Percentiles rank a stretch among this genome's conserved stretches.
These are phyloP conservation scores for Aureobasidium musti DNA, from an alignment of 2,329 filamentous ascomycete genomes.

Conservation along the genomic window DNA sequence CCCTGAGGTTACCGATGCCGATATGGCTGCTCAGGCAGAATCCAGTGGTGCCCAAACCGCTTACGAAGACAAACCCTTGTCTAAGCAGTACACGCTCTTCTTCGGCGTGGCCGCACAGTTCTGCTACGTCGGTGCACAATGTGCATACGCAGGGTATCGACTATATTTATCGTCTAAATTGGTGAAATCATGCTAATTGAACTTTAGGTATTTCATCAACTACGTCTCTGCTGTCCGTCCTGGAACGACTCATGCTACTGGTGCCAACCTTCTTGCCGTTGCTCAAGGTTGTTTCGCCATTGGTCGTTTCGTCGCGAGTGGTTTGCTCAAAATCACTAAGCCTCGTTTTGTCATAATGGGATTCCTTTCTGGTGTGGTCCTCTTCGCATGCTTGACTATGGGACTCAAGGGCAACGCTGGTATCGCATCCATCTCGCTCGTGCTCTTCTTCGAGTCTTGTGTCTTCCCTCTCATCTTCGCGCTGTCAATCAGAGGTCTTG, in stretches of 20 bases:
- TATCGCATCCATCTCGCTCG: constrained; percentile 54
- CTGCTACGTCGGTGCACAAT: constrained; percentile 76
- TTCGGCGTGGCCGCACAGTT: constrained; percentile 76
- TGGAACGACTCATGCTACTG: constrained; percentile 56
- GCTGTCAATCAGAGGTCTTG: constrained; percentile 73
- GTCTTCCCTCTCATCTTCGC: constrained; percentile 82
- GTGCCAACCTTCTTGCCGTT: constrained; percentile 69
- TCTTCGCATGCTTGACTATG: constrained; percentile 22
- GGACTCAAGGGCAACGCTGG: constrained; percentile 21
- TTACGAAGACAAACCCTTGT: constrained; percentile 53
- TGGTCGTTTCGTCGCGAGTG: constrained; percentile 68
- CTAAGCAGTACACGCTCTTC: constrained; percentile 69
- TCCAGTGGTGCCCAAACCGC: constrained; percentile 35
- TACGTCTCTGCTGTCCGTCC: constrained; percentile 64
- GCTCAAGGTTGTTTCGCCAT: constrained; percentile 66
- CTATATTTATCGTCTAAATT: neutral
- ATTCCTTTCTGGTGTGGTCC: constrained; percentile 60
- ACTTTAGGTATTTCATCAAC: constrained; percentile 43
- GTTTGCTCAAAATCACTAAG: constrained; percentile 66
- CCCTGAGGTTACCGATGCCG: constrained; percentile 61
- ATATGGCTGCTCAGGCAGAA: constrained; percentile 58
- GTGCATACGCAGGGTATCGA: constrained; percentile 48
- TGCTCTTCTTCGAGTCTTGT: constrained; percentile 79
- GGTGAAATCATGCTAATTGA: too few relatives aligned
- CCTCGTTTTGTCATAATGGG: constrained; percentile 70